Evolutionary conservation across 2,329 filamentous ascomycete genomes (phyloP), one percentile per base, ranked within the genome.

Genomic region (Didymella pomorum): DNA sequence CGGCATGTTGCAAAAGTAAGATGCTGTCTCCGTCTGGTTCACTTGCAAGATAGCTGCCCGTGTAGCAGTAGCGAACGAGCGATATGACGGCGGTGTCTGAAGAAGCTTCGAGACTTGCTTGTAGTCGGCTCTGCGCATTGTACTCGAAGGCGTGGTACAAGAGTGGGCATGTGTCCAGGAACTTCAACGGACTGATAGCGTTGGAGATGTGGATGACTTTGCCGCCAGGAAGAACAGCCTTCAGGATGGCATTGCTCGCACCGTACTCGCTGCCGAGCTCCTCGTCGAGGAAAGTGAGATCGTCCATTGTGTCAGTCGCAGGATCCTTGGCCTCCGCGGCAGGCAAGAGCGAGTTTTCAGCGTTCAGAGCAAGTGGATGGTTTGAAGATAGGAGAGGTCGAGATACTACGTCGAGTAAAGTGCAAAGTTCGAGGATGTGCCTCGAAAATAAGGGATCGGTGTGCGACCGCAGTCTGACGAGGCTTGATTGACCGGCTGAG

Each of bases 1-100:
- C 71, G 14, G 71, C 76, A 56, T 82, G 79, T 2, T 76, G 62
- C 12, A 81, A 68, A 12, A 82, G 61, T 0, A 74, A 72, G 10
- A 71, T 61, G 35, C 65, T 60, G 2, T 75, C 71, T 4, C 53
- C 44, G 9, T 61, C 49, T 11, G 61, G 56, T 8, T 58, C 55
- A 25, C 50, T 49, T 20, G 69, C 55, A 9, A 74, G 68, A 60
- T 81, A 81, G 47, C 68, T 68, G 37, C 75, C 76, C 5, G 72
- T 75, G 62, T 81, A 81, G 48, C 80, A 67, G 63, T 72, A 80
- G 52, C 79, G 74, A 10, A 81, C 65, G 42, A 82, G 76, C 8
- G 74, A 72, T 28, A 72, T 52, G 18, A 76, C 71, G 6, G 76
- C 72, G 11, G 61, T 57, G 6, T 63, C 45, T 3, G 75, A 78